These are phyloP conservation scores for Crucibulum laeve DNA, from an alignment of 768 basidiomycete species.

Conservation along the genomic window DNA sequence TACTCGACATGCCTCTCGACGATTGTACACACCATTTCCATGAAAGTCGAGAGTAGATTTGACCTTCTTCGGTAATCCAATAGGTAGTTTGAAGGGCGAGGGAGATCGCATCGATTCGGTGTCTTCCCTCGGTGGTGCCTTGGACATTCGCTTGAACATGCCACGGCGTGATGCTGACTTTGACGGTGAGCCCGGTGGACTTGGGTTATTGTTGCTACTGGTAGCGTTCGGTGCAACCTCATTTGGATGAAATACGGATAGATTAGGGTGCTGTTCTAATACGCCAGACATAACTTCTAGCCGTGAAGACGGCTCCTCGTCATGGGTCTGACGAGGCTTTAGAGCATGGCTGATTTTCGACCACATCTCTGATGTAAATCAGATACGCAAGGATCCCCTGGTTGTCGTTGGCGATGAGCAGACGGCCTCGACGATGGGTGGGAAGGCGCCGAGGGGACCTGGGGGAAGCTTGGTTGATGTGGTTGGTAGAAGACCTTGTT, in stretches of 20 bases:
- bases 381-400: too few relatives aligned
- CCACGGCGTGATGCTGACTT: slow-evolving; percentile 31
- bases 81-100: slow-evolving; percentile 29
- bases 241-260: slow-evolving; percentile 49
- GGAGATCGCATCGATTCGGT: slow-evolving; percentile 28
- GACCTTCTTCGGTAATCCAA: slow-evolving; percentile 48
- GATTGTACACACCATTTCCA: slow-evolving; percentile 28
- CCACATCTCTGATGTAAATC: slow-evolving; percentile 57
- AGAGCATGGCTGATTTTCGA: slow-evolving; percentile 56
- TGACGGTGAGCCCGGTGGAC: slow-evolving; percentile 48
- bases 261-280: slow-evolving; percentile 57
- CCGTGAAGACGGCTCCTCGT: slow-evolving; percentile 25
- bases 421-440: too few relatives aligned
- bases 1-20: neutral
- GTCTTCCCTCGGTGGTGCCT: slow-evolving; percentile 34
- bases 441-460: too few relatives aligned
- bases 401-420: too few relatives aligned
- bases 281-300: slow-evolving; percentile 46
- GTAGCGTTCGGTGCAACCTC: slow-evolving; percentile 21
- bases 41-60: slow-evolving; percentile 34
- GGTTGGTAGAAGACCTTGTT: too few relatives aligned
- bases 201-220: too few relatives aligned
- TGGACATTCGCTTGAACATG: slow-evolving; percentile 55
- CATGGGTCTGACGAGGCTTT: slow-evolving; percentile 32
- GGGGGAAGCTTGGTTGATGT: too few relatives aligned